Evolutionary conservation across 345 rosid genomes (phyloP).

Genomic region (Populus davidiana): DNA sequence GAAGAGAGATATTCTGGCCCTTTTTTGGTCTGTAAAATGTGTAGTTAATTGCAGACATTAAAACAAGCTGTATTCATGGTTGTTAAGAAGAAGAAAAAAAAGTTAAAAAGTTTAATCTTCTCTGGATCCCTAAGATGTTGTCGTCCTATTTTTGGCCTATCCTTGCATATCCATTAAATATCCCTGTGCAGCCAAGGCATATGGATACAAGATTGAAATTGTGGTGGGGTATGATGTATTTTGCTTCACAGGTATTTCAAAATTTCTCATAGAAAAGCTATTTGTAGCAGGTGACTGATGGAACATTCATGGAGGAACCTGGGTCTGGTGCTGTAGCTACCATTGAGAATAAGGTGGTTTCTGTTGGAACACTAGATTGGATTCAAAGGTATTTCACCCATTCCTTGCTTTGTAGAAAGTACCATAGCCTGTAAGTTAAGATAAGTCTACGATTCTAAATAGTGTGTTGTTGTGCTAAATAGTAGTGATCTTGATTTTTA

Average conservation of each 20-base stretch:
- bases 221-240: not conserved
- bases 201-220: not conserved
- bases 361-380: constrained; percentile 93
- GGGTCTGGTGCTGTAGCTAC: constrained; percentile 87
- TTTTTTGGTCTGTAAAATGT: no score
- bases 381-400: constrained; percentile 54
- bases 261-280: constrained; percentile 3
- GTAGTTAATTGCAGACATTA: no score
- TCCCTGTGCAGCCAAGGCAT: not conserved
- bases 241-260: not conserved
- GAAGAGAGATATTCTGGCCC: no score
- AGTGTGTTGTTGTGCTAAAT: not conserved
- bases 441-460: not conserved
- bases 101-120: not conserved
- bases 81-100: no score
- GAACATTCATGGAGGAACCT: constrained; percentile 87
- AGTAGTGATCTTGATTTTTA: not conserved
- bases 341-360: constrained; percentile 59
- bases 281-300: constrained; percentile 59
- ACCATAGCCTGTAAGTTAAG: not conserved
- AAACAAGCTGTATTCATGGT: no score
- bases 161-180: not conserved
- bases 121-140: not conserved
- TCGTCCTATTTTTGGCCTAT: not conserved
- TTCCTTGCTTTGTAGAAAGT: not conserved